Conservation (phyloP, 1,284 basidiomycete species). For the Anthracocystis setariae region DNA sequence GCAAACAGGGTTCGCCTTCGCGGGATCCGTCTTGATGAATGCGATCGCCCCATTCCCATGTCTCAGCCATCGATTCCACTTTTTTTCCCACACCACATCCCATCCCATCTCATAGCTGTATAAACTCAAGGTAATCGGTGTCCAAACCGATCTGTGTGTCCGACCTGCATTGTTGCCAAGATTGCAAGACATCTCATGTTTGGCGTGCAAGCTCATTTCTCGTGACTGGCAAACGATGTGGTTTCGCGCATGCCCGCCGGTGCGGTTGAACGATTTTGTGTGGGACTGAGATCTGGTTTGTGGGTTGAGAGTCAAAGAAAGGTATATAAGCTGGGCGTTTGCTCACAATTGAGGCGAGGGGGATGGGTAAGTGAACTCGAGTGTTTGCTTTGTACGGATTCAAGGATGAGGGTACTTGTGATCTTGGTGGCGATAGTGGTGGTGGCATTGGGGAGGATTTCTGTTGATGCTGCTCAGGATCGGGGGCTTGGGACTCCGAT, state of each 20-base stretch:
- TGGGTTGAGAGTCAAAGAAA: not conserved
- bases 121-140: not conserved
- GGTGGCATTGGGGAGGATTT: no score
- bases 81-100: not conserved
- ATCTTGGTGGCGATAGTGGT: no score
- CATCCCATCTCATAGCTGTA: not conserved
- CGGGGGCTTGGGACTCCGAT: no score
- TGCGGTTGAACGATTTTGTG: no score
- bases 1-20: no score
- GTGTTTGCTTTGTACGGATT: not conserved
- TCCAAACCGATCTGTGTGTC: not conserved
- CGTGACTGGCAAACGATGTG: no score
- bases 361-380: no score
- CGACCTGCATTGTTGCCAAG: not conserved
- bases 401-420: not conserved
- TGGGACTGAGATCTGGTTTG: no score
- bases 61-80: not conserved
- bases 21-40: not conserved
- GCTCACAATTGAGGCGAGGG: not conserved
- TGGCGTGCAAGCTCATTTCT: not conserved
- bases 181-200: not conserved
- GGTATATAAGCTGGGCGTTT: not conserved
- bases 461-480: no score
- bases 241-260: no score
- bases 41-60: not conserved